Percentiles rank a stretch among this genome's conserved stretches.
Conservation (phyloP, 257 asterid species). For the Dorcoceras hygrometricum region DNA sequence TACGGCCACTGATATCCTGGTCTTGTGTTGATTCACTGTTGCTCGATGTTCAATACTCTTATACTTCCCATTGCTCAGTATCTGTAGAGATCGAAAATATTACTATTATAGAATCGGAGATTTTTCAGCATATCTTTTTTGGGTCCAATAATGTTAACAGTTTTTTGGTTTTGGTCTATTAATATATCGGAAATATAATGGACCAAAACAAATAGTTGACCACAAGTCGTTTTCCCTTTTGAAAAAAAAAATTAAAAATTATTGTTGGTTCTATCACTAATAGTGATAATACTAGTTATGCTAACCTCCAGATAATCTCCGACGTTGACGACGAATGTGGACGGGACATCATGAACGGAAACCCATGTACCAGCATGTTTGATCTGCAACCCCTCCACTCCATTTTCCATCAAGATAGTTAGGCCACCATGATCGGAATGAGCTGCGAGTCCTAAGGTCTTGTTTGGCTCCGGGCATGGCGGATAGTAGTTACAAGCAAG, state of each 20-base stretch:
- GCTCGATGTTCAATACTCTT: constrained; percentile 62
- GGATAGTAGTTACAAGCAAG: constrained; percentile 55
- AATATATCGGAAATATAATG: no score
- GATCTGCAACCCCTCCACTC: constrained; percentile 52
- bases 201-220: no score
- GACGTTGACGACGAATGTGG: constrained; percentile 48
- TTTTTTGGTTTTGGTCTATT: no score
- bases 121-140: no score
- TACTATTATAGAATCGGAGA: no score
- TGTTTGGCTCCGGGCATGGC: constrained; percentile 61
- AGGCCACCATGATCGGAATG: constrained; percentile 68
- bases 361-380: constrained; percentile 40
- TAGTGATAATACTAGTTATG: no score
- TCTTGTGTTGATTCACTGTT: constrained; percentile 32
- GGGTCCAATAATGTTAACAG: no score
- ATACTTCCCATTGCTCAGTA: constrained; percentile 57
- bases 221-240: no score
- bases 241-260: no score
- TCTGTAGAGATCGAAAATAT: constrained; percentile 29
- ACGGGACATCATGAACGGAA: constrained; percentile 41
- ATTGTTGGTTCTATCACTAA: no score
- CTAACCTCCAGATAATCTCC: constrained; percentile 66
- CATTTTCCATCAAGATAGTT: constrained; percentile 56
- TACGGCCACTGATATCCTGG: constrained; percentile 51
- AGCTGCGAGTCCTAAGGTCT: constrained; percentile 50